Percentiles rank a stretch among this genome's conserved stretches.
Evolutionary conservation across 2,329 filamentous ascomycete genomes (phyloP).

Genomic region (Colletotrichum sublineola): DNA sequence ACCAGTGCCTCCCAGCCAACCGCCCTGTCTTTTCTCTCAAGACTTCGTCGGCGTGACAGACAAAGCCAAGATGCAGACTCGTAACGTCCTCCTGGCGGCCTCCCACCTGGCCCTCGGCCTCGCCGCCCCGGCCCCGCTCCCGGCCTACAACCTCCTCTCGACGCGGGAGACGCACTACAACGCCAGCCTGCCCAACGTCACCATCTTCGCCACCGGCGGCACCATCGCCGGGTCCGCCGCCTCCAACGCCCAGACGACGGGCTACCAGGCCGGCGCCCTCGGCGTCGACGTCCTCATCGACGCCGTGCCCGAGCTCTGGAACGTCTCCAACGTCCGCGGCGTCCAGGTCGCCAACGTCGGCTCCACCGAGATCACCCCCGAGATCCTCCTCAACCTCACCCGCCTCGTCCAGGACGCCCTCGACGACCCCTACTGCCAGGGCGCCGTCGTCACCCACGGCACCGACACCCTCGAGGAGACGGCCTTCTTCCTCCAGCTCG

Average conservation of each 20-base stretch:
- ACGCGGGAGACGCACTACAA: conserved; percentile 48
- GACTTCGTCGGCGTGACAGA: neutral
- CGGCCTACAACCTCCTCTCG: conserved; percentile 23
- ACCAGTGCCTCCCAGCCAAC: neutral
- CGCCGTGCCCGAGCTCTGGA: conserved; percentile 67
- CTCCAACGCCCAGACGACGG: conserved; percentile 61
- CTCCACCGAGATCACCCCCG: conserved; percentile 62
- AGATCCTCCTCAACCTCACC: conserved; percentile 62
- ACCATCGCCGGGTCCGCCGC: conserved; percentile 68
- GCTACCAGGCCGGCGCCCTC: conserved; percentile 58
- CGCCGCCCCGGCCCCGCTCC: conserved; percentile 27
- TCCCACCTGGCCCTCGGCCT: conserved; percentile 35
- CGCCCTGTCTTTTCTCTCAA: neutral
- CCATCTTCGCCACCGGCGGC: conserved; percentile 69
- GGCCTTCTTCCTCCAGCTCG: conserved; percentile 73
- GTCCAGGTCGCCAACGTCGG: conserved; percentile 65
- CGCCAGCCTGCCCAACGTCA: conserved; percentile 66
- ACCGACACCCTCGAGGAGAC: conserved; percentile 76
- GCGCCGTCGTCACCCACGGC: conserved; percentile 73
- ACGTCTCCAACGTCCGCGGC: conserved; percentile 67
- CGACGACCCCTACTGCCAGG: conserved; percentile 56
- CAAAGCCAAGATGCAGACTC: conserved; percentile 29
- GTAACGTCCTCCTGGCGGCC: conserved; percentile 22
- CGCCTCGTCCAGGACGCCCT: conserved; percentile 63
- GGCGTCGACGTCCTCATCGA: conserved; percentile 65